Conservation (phyloP, 352 stramenopile species). For the Globisporangium sylvaticum region DNA sequence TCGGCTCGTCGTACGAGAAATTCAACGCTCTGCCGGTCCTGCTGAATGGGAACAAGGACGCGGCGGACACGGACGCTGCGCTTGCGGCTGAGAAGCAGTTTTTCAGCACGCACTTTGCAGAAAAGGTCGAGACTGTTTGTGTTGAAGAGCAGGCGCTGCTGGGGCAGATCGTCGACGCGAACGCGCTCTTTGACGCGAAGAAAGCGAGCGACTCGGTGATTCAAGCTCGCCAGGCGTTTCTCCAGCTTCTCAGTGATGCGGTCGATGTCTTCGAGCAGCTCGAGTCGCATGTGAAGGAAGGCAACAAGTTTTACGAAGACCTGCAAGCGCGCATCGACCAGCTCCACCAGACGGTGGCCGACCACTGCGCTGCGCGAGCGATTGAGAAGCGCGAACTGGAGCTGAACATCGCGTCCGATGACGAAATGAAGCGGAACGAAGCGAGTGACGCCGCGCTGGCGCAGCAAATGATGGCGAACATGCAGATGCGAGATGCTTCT, state of each 20-base stretch:
- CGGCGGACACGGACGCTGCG: constrained; percentile 24
- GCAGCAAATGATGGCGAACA: constrained; percentile 71
- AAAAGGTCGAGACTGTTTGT: constrained; percentile 49
- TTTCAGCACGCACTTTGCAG: constrained; percentile 56
- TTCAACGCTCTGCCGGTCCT: constrained; percentile 55
- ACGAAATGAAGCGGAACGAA: constrained; percentile 51
- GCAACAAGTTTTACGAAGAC: constrained; percentile 61
- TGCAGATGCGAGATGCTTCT: constrained; percentile 31
- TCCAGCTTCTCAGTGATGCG: constrained; percentile 58
- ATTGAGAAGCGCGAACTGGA: constrained; percentile 72
- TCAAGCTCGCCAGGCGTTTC: constrained; percentile 45
- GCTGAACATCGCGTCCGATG: constrained; percentile 52
- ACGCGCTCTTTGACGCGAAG: constrained; percentile 54
- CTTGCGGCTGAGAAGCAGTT: constrained; percentile 55
- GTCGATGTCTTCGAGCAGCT: constrained; percentile 78
- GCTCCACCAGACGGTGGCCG: constrained; percentile 67
- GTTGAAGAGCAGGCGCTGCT: constrained; percentile 45
- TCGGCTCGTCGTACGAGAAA: constrained; percentile 48
- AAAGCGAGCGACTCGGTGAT: constrained; percentile 56
- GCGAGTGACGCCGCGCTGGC: constrained; percentile 47
- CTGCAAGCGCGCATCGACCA: constrained; percentile 49
- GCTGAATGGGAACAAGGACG: constrained; percentile 26
- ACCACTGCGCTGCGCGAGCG: constrained; percentile 64
- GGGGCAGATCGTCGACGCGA: constrained; percentile 34
- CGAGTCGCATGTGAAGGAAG: constrained; percentile 70